Evolutionary conservation across 306 rosid species (phyloP).

Genomic region (Crotalaria pallida): DNA sequence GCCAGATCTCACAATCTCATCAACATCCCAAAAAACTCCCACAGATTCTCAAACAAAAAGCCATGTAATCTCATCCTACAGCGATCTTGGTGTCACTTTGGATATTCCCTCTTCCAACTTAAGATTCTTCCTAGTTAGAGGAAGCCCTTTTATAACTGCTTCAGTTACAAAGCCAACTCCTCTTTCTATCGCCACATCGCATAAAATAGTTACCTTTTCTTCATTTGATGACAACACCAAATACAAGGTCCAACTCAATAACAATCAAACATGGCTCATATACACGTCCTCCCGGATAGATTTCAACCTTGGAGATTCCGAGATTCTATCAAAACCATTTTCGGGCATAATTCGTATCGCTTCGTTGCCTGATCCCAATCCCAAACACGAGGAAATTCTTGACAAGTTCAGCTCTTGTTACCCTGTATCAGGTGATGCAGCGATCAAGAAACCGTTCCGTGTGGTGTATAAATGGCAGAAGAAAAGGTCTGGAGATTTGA

Average conservation of each 20-base stretch:
- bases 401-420: conserved; percentile 63
- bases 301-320: conserved; percentile 23
- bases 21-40: conserved; percentile 17
- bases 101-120: conserved; percentile 67
- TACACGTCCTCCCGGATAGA: conserved; percentile 54
- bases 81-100: conserved; percentile 69
- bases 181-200: conserved; percentile 55
- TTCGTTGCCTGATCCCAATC: conserved; percentile 35
- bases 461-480: conserved; percentile 70
- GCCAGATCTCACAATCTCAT: conserved; percentile 64
- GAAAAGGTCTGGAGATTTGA: conserved; percentile 62
- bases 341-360: conserved; percentile 64
- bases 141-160: conserved; percentile 70
- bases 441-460: conserved; percentile 35
- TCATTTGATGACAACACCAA: conserved; percentile 39
- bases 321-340: conserved; percentile 43
- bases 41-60: not conserved
- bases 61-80: conserved; percentile 54
- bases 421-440: conserved; percentile 64
- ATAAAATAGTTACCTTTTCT: conserved; percentile 52
- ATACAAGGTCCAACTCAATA: conserved; percentile 55
- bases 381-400: conserved; percentile 33
- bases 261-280: conserved; percentile 69
- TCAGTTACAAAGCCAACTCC: conserved; percentile 31
- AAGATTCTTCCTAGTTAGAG: conserved; percentile 59